Evolutionary conservation across 495 filamentous ascomycete species (phyloP), one percentile per base, ranked within the genome.

Genomic region (Margaritispora aquatica): DNA sequence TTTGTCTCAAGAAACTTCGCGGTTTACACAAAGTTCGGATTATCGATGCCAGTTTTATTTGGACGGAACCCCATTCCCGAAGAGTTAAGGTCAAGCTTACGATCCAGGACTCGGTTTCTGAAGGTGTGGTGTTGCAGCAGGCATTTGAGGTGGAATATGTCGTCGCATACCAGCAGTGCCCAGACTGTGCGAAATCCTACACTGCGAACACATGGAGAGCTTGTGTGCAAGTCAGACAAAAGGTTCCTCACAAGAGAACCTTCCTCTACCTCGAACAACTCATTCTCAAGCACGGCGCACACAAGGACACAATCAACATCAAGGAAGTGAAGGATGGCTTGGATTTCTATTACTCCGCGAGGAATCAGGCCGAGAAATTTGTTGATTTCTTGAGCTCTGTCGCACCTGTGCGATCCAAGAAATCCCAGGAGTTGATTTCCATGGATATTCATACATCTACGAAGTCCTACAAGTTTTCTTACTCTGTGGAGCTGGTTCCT

Each of bases 251-350:
- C 73, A 99, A 99, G 79, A 82, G 95, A 61, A 97, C 94, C 4
- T 97, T 99, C 75, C 75, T 97, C 8, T 95, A 89, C 73, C 88
- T 98, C 17, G 95, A 99, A 66, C 95, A 99, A 73, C 78, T 97
- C 24, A 96, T 99, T 69, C 76, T 99, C 26, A 96, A 96, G 74
- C 88, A 96, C 68, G 82, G 82, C 26, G 94, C 93, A 1, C 94
- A 99, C 70, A 85, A 84, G 62, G 92, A 99, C 61, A 89, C 92
- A 1, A 88, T 96, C 70, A 97, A 96, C 71, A 97, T 98, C 72
- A 96, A 95, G 66, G 94, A 98, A 68, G 86, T 87, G 9, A 89
- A 88, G 69, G 87, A 96, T 66, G 95, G 95, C 20, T 81, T 99
- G 48, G 95, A 99, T 69, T 99, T 99, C 71, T 97, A 84, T 78